phyloP scores from a whole-genome alignment of 257 asterid genomes.

The Solanum tacnaense region DNA sequence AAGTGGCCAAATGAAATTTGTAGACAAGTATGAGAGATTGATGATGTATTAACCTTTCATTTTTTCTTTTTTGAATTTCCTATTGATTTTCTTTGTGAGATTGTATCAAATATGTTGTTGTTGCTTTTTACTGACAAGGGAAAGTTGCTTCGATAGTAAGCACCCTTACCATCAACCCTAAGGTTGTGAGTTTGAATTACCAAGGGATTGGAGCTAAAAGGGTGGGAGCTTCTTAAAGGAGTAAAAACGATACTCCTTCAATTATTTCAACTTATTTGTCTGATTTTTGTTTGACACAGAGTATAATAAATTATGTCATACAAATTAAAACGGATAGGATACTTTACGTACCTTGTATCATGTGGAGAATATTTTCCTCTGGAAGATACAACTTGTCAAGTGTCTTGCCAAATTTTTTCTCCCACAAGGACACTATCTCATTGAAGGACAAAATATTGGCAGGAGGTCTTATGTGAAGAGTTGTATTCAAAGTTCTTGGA shows the following conservation, averaged over 20 bases:
- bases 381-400: slow-evolving; percentile 40
- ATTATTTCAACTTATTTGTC: too few species aligned
- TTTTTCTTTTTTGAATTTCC: not conserved
- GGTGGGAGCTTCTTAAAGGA: not conserved
- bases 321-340: not conserved
- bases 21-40: not conserved
- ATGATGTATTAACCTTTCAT: not conserved
- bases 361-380: slow-evolving; percentile 41
- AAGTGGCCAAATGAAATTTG: not conserved
- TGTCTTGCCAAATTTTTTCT: slow-evolving; percentile 58
- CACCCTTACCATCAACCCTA: not conserved
- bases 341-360: slow-evolving; percentile 31
- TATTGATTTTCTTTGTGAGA: not conserved
- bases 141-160: accelerated
- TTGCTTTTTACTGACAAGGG: not conserved
- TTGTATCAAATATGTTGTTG: not conserved
- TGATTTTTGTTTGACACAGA: not conserved
- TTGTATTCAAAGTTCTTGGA: slow-evolving; percentile 59
- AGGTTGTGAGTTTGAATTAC: not conserved
- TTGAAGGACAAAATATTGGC: slow-evolving; percentile 44
- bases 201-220: not conserved
- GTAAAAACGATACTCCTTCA: accelerated
- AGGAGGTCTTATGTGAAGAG: slow-evolving; percentile 44
- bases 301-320: not conserved
- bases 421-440: slow-evolving; percentile 58